These are phyloP conservation scores for Candida sithepensis DNA, from an alignment of 805 yeast species.

Conservation along the genomic window DNA sequence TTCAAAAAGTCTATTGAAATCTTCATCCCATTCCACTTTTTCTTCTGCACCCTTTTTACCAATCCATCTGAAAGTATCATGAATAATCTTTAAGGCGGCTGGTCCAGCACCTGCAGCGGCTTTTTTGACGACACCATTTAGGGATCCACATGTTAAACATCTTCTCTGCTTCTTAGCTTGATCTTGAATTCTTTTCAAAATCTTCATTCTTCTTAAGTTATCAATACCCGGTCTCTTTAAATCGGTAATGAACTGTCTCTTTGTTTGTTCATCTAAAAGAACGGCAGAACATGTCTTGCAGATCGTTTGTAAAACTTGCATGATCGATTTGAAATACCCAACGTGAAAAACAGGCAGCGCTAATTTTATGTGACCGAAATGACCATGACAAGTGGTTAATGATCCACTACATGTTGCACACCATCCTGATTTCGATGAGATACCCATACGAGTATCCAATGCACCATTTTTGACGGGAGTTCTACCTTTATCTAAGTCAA, in stretches of 20 bases:
- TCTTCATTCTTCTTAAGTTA: conserved; percentile 87
- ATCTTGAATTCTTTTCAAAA: conserved; percentile 75
- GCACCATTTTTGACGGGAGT: conserved; percentile 84
- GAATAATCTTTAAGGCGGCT: conserved; percentile 92
- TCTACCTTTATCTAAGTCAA: conserved; percentile 86
- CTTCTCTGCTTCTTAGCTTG: conserved; percentile 95
- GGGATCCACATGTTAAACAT: conserved; percentile 79
- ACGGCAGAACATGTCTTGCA: conserved; percentile 87
- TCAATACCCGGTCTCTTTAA: conserved; percentile 85
- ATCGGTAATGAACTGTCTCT: conserved; percentile 68
- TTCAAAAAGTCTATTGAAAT: conserved; percentile 69
- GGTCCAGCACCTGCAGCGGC: conserved; percentile 90
- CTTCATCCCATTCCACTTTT: conserved; percentile 81
- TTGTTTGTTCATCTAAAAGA: conserved; percentile 67
- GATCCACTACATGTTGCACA: conserved; percentile 92
- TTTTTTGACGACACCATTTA: conserved; percentile 96
- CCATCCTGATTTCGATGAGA: conserved; percentile 77
- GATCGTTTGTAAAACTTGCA: conserved; percentile 81
- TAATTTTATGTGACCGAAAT: conserved; percentile 90
- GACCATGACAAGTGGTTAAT: conserved; percentile 95
- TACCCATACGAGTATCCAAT: conserved; percentile 90
- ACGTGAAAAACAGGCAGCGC: conserved; percentile 97
- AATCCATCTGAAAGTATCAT: conserved; percentile 92
- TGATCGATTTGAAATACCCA: conserved; percentile 91
- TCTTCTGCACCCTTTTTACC: conserved; percentile 89